phyloP scores from a whole-genome alignment of 257 asterid species.

The Nicotiana paniculata region DNA sequence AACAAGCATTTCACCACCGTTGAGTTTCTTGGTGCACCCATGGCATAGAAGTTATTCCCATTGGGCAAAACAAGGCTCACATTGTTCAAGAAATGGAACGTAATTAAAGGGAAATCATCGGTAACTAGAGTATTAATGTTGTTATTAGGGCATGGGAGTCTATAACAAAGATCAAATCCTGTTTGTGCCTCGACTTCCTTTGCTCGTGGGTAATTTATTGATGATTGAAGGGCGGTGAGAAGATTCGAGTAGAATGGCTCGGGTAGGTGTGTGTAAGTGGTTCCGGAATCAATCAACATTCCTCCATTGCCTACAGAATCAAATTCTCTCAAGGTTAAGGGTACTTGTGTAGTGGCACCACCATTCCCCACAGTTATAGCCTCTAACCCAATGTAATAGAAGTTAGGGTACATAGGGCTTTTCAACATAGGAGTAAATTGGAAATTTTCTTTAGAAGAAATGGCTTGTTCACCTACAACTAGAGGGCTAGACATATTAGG shows the following conservation, averaged over 20 bases:
- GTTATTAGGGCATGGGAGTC: conserved; percentile 32
- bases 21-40: conserved; percentile 49
- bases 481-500: conserved; percentile 67
- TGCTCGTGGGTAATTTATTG: conserved; percentile 41
- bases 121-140: conserved; percentile 9
- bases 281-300: conserved; percentile 69
- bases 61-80: conserved; percentile 42
- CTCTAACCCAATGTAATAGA: conserved; percentile 59
- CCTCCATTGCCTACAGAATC: conserved; percentile 64
- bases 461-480: conserved; percentile 55
- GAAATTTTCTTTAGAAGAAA: conserved; percentile 46
- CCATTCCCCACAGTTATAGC: conserved; percentile 37
- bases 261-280: conserved; percentile 67
- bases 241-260: conserved; percentile 48
- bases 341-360: conserved; percentile 21
- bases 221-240: conserved; percentile 29
- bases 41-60: conserved; percentile 54
- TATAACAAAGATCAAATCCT: conserved; percentile 62
- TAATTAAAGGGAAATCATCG: conserved; percentile 44
- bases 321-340: conserved; percentile 40
- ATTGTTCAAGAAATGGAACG: conserved; percentile 57
- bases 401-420: conserved; percentile 52
- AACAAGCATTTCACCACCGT: conserved; percentile 55
- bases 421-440: conserved; percentile 66
- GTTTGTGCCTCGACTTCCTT: conserved; percentile 38